Evolutionary conservation across 352 stramenopile species (phyloP).

Genomic region (Pilasporangium apinafurcum): DNA sequence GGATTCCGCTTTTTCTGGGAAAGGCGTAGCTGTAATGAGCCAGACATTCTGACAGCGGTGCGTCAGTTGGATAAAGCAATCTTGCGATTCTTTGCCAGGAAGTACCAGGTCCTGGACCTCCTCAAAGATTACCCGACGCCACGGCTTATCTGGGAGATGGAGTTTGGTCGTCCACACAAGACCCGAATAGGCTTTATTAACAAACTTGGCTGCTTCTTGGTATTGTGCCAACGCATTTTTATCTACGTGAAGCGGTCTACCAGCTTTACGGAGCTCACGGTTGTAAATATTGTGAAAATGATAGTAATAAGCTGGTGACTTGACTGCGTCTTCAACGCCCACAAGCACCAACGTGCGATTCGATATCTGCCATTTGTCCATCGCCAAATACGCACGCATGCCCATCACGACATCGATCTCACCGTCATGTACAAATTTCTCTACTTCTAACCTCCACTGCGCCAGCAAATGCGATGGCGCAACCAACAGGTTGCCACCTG

Average conservation of each 20-base stretch:
- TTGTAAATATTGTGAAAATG: conserved; percentile 52
- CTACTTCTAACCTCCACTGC: conserved; percentile 76
- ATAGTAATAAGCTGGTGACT: conserved; percentile 55
- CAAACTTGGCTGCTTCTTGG: conserved; percentile 66
- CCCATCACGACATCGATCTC: conserved; percentile 75
- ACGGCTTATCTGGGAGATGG: conserved; percentile 59
- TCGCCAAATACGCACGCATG: conserved; percentile 42
- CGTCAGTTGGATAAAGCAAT: conserved; percentile 84
- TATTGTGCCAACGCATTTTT: conserved; percentile 45
- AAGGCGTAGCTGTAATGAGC: conserved; percentile 83
- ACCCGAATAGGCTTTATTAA: conserved; percentile 76
- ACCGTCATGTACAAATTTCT: conserved; percentile 61
- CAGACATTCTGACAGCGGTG: conserved; percentile 70
- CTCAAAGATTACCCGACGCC: conserved; percentile 81
- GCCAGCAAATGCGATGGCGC: conserved; percentile 73
- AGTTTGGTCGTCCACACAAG: conserved; percentile 60
- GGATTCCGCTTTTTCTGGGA: conserved; percentile 66
- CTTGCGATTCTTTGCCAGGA: conserved; percentile 56
- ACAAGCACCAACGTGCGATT: conserved; percentile 81
- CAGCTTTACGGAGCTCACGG: conserved; percentile 20
- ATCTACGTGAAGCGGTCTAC: conserved; percentile 37
- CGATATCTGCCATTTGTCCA: conserved; percentile 33
- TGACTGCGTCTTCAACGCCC: conserved; percentile 67
- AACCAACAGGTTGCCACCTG: conserved; percentile 59
- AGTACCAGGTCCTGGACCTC: conserved; percentile 84